Evolutionary conservation across 768 basidiomycete species (phyloP), one percentile per base, ranked within the genome.

Genomic region (Hydnum rufescens): DNA sequence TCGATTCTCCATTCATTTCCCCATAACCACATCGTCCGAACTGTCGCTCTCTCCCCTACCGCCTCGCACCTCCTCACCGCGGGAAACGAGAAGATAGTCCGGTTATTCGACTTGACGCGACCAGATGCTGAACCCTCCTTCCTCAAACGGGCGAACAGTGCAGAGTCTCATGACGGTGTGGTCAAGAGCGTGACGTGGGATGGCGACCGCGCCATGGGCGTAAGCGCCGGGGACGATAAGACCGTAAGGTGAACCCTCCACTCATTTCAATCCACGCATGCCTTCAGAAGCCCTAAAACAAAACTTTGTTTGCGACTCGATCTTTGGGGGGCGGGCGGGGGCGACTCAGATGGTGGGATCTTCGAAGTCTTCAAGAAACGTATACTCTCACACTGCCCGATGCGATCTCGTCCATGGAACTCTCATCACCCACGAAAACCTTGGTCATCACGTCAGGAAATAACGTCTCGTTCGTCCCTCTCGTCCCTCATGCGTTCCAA

Each of bases 291-390:
- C n/a, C n/a, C n/a, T n/a, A n/a, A n/a, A n/a, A n/a, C n/a, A n/a
- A n/a, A n/a, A n/a, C n/a, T n/a, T n/a, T n/a, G n/a, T n/a, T n/a
- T n/a, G n/a, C n/a, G n/a, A n/a, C n/a, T n/a, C n/a, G n/a, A n/a
- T n/a, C n/a, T n/a, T n/a, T 39, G 8, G 36, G 36, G 8, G 36
- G 36, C 8, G 36, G 36, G 36, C 36, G n/a, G n/a, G n/a, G n/a
- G n/a, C n/a, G n/a, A n/a, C n/a, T n/a, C n/a, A 95, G 90, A 63
- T 96, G 90, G 90, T 99, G 93, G 93, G 93, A 97, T 68, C 68
- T 93, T 32, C 74, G 87, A 56, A 82, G 84, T 30, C 74, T 80
- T 50, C 70, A 74, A 54, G 67, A 84, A 54, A 79, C 79, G 26
- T 83, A 78, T 39, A 74, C 71, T 39, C 67, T 90, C 53, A 71